Evolutionary conservation across 805 yeast species (phyloP).

Genomic region (Candida germanica): DNA sequence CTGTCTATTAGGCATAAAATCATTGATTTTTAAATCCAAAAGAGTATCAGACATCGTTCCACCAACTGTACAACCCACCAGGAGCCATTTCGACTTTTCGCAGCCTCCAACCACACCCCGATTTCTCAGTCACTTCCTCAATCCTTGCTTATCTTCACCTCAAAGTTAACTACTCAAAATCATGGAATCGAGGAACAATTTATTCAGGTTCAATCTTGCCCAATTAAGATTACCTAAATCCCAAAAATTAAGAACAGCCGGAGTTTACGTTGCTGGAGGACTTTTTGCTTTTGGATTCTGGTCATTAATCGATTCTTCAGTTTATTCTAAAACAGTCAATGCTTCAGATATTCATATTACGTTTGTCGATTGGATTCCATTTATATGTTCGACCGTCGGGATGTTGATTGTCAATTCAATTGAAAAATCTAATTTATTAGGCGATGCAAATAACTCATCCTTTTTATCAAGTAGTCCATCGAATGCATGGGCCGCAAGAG

Average conservation of each 20-base stretch:
- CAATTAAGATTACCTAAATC: conserved; percentile 66
- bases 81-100: too few species aligned
- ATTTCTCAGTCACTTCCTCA: too few species aligned
- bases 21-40: too few species aligned
- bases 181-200: conserved; percentile 46
- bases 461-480: conserved; percentile 40
- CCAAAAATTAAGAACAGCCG: conserved; percentile 62
- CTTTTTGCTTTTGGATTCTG: conserved; percentile 85
- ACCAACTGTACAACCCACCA: too few species aligned
- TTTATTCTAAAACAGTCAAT: conserved; percentile 79
- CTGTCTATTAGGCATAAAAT: too few species aligned
- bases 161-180: too few species aligned
- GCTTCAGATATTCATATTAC: conserved; percentile 85
- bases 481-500: conserved; percentile 91
- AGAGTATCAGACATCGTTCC: too few species aligned
- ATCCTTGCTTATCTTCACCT: too few species aligned
- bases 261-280: conserved; percentile 76
- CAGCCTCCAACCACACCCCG: too few species aligned
- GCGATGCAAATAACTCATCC: conserved; percentile 30
- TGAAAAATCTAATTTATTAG: conserved; percentile 60
- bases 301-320: conserved; percentile 84
- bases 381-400: conserved; percentile 82
- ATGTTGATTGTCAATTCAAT: conserved; percentile 78
- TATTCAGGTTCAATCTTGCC: conserved; percentile 59
- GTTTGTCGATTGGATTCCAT: conserved; percentile 94